A percentile compares a stretch with the other conserved stretches of the same genome.
These are phyloP conservation scores for Leccinum fallax DNA, from an alignment of 1,284 basidiomycete species.

Conservation along the genomic window DNA sequence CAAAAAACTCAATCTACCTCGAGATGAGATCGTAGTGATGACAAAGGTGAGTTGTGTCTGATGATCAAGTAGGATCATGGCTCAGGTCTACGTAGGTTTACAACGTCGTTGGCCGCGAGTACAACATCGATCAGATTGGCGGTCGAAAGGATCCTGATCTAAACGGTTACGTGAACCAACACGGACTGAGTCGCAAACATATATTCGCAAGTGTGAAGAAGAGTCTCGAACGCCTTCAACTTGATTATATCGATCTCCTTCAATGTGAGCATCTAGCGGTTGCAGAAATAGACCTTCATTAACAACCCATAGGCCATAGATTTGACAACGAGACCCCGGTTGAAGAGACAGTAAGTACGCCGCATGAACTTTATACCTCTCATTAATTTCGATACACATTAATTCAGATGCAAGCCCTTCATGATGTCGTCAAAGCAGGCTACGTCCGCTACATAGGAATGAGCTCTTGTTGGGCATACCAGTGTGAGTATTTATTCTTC, in stretches of 20 bases:
- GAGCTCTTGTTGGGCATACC: conserved; percentile 45
- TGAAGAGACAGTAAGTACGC: conserved; percentile 32
- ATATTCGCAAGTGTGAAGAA: conserved; percentile 76
- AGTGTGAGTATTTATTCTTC: conserved; percentile 30
- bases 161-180: conserved; percentile 60
- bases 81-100: conserved; percentile 35
- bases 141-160: conserved; percentile 37
- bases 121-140: conserved; percentile 17
- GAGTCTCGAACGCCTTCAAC: conserved; percentile 63
- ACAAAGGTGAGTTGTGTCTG: conserved; percentile 56
- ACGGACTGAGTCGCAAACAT: conserved; percentile 60
- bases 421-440: conserved; percentile 55
- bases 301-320: conserved; percentile 25
- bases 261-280: conserved; percentile 45
- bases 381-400: not conserved
- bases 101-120: conserved; percentile 38
- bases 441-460: conserved; percentile 62
- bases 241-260: conserved; percentile 72
- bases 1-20: conserved; percentile 67
- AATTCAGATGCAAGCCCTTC: conserved; percentile 56
- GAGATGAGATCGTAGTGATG: conserved; percentile 77
- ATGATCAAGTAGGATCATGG: not conserved
- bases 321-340: conserved; percentile 37
- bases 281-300: not conserved
- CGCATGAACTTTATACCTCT: not conserved